Evolutionary conservation across 225 moss, liverwort and hornwort species (phyloP), one percentile per base, ranked within the genome.

Genomic region (Rhytidiadelphus loreus): DNA sequence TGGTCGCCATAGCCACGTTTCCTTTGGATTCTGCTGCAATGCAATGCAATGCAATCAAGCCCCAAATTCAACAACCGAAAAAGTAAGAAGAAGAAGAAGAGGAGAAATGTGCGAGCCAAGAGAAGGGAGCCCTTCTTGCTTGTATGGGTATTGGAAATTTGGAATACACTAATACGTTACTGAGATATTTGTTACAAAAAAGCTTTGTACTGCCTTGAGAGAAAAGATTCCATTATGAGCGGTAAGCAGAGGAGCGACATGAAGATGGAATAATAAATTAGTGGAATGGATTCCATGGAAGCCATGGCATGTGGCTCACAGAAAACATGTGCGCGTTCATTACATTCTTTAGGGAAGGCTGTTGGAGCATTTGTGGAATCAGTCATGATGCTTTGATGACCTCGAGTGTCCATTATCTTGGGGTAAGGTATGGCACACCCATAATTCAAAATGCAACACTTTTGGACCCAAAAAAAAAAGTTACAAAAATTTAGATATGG

Each of bases 1-100:
- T 57, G 24, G 81, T 80, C 69, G 90, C 92, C 92, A 90, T 90
- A 57, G 90, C 87, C 64, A 82, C 64, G 53, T 56, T 41, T 68
- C 57, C 32, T 82, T 61, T 6, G 28, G 29, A 61, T 29, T 53
- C 74, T 26, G 63, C 35, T 52, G 41, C 69, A 72, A 82, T 82
- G 84, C 59, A n/a, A 53, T 39, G 57, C 17, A 24, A 44, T 48
- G 57, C 14, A 81, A 89, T 80, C 37, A 78, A 79, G 57, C 50
- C 75, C 55, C 65, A 44, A 66, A 63, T 63, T 62, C 77, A 52
- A 53, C 35, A 68, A 44, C 44, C 25, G 56, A 53, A 41, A 32
- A 5, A 63, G 56, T 44, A 68, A 30, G 11, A n/a, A 52, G 44
- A 66, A 72, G 83, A 58, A 63, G 46, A 72, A 50, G 52, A 82